Conservation (phyloP, 1,139 yeast species). For the Arxiozyma slooffiae region DNA sequence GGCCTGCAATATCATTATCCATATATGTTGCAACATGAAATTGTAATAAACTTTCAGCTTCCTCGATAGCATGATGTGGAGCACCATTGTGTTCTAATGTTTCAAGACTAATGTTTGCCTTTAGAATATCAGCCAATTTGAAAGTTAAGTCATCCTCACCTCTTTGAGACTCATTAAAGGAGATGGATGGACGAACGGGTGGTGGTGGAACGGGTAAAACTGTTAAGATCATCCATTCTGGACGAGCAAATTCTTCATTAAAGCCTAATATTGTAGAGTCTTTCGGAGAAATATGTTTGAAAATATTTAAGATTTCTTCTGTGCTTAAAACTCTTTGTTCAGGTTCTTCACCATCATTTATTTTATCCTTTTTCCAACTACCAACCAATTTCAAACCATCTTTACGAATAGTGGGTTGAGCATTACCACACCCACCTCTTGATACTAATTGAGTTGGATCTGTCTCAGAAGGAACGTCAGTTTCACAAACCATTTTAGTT, state of each 20-base stretch:
- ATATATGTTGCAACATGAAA: slow-evolving; percentile 99
- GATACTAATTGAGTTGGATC: slow-evolving; percentile 43
- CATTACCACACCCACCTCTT: slow-evolving; percentile 97
- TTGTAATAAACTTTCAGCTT: slow-evolving; percentile 88
- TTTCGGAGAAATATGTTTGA: slow-evolving; percentile 79
- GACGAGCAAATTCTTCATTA: slow-evolving; percentile 93
- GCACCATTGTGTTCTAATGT: slow-evolving; percentile 97
- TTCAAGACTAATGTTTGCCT: slow-evolving; percentile 93
- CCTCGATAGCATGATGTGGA: slow-evolving; percentile 95
- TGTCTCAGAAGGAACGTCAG: slow-evolving; percentile 64
- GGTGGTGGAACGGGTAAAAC: slow-evolving; percentile 99
- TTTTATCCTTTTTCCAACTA: slow-evolving; percentile 87
- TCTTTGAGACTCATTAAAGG: slow-evolving; percentile 96
- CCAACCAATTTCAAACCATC: slow-evolving; percentile 96
- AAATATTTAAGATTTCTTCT: slow-evolving; percentile 79
- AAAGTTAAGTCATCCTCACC: slow-evolving; percentile 99
- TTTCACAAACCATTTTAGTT: slow-evolving; percentile 90
- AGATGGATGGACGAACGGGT: slow-evolving; percentile 96
- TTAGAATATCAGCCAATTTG: slow-evolving; percentile 90
- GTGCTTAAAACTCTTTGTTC: slow-evolving; percentile 87
- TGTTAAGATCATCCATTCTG: slow-evolving; percentile 96
- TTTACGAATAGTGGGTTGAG: slow-evolving; percentile 90
- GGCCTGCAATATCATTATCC: slow-evolving; percentile 99
- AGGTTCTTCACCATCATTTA: slow-evolving; percentile 73
- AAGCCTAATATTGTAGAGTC: slow-evolving; percentile 80